Evolutionary conservation across 2,329 filamentous ascomycete species (phyloP), one percentile per base, ranked within the genome.

Genomic region (Scedosporium boydii): DNA sequence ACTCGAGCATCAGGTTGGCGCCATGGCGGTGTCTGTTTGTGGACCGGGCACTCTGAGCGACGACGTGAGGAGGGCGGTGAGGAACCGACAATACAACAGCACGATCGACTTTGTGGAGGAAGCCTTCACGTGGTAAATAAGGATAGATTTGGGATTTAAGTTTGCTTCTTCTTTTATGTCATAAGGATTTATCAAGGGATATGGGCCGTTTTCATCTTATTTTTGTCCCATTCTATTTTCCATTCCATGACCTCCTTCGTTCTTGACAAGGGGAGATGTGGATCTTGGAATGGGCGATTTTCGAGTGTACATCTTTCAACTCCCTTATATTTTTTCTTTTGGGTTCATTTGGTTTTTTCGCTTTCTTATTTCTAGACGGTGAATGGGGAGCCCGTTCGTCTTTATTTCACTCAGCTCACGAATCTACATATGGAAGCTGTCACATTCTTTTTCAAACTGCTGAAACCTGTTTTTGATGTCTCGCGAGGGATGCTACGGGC

Each of bases 31-130:
- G 14, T 83, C 82, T 16, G 89, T 91, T 2, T 93, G 89, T 69
- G 90, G 90, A 14, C 87, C 87, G 3, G 89, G 89, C 60, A 81
- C 83, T 10, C 77, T 93, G 60, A 88, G 87, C 65, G 89, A 93
- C 68, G 89, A 92, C 74, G 88, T 93, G 48, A 79, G 89, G 61
- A 78, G 80, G 61, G 86, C 86, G 12, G 87, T 89, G 56, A 80
- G 89, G 64, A 79, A 79, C 60, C 80, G 85, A 67, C 86, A 90
- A 71, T 80, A 86, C 66, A 74, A 80, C 57, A 86, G 84, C 66
- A 84, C 85, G 64, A 85, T 93, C 62, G 89, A 93, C 70, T 91
- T 93, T 72, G 82, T 89, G 64, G 89, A 93, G 75, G 89, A 93
- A 73, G 87, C 88, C 4, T 93, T 93, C 75, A 80, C 80, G 3